Conservation (phyloP, 345 rosid genomes). For the Geranium rotundifolium region DNA sequence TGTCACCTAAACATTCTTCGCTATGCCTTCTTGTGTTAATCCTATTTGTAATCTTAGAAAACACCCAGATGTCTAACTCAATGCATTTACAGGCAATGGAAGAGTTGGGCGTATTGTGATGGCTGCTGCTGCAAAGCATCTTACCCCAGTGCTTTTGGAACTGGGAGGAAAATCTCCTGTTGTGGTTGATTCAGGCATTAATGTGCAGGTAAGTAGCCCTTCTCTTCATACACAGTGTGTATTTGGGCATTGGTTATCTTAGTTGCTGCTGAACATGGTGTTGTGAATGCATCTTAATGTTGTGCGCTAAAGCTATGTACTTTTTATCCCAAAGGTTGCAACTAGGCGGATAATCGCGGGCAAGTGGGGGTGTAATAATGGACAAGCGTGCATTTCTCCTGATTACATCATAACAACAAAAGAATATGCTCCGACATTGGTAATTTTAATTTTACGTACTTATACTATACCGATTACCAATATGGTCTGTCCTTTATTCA, state of each 20-base stretch:
- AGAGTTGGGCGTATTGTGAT: constrained; percentile 69
- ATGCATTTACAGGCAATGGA: constrained; percentile 48
- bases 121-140: constrained; percentile 94
- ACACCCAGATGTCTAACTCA: too few relatives aligned
- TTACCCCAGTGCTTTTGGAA: constrained; percentile 85
- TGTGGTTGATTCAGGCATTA: constrained; percentile 57
- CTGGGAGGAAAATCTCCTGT: constrained; percentile 95
- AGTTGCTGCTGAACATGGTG: too few relatives aligned
- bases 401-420: constrained; percentile 76
- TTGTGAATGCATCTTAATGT: not conserved
- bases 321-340: constrained; percentile 36
- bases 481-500: too few relatives aligned
- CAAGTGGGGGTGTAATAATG: constrained; percentile 88
- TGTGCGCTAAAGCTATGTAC: constrained; percentile 9
- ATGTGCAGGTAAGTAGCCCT: constrained; percentile 42
- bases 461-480: not conserved
- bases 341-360: constrained; percentile 69
- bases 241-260: too few relatives aligned
- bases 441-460: constrained; percentile 13
- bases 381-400: constrained; percentile 87
- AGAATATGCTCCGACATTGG: constrained; percentile 61
- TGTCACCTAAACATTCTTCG: too few relatives aligned
- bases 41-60: too few relatives aligned
- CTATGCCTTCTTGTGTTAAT: too few relatives aligned
- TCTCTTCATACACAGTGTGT: not conserved